Evolutionary conservation across 768 basidiomycete species (phyloP), one percentile per base, ranked within the genome.

Genomic region (Pisolithus orientalis): DNA sequence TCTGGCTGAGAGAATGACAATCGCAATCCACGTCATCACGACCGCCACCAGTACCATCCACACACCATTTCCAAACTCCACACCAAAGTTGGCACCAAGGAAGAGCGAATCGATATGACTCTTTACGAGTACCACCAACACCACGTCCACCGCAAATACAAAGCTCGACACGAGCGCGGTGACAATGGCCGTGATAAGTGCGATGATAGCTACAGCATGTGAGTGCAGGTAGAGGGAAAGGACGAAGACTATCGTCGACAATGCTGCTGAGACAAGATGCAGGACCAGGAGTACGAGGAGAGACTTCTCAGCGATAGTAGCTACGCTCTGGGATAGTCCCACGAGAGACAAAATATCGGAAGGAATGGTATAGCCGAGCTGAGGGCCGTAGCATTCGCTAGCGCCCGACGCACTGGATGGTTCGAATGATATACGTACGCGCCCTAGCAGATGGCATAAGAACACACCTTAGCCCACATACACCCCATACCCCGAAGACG

Each of bases 401-500:
- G 55, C 45, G 14, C n/a, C 42, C 4, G 31, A 1, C 2, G 17
- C 17, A 10, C 57, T n/a, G 21, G 57, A 1, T 66, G 34, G 7
- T 49, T 25, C 13, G 17, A 10, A 47, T 54, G 8, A 53, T 37
- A 5, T n/a, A 10, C n/a, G 21, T 44, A 43, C 16, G 21, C 16
- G n/a, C 5, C 25, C 7, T 24, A 25, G 24, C 14, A 9, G n/a
- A 1, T 9, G 21, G 4, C 11, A 14, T 34, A 38, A 24, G 16
- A 13, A 56, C 59, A 54, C 44, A 77, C 82, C 74, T 80, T n/a
- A 67, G 67, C 1, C 83, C 83, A 67, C 91, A 94, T 34, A 84
- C 74, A 1, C 91, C 91, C 85, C 90, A 92, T 5, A 91, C 84
- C 4, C 91, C 91, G 55, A 91, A 85, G 34, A 80, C 76, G 9